These are phyloP conservation scores for Septoria petroselini DNA, from an alignment of 2,329 filamentous ascomycete genomes.

Conservation along the genomic window DNA sequence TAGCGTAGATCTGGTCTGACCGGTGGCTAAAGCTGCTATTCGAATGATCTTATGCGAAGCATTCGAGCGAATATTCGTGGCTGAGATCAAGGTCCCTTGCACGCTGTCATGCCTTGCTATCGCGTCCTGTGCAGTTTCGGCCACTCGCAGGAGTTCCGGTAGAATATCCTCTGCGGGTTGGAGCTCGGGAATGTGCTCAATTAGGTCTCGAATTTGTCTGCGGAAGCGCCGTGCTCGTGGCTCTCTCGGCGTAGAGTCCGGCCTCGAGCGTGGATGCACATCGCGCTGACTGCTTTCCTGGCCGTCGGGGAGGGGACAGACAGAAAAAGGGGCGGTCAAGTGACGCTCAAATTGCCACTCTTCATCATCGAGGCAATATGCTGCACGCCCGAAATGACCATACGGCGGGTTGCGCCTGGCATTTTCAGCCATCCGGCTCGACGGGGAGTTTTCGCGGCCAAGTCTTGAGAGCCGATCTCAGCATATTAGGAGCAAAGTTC, in stretches of 20 bases:
- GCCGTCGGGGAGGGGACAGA: conserved; percentile 30
- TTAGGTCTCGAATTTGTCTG: conserved; percentile 25
- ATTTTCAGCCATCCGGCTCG: conserved; percentile 58
- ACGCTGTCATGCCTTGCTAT: conserved; percentile 41
- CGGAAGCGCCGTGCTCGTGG: conserved; percentile 2
- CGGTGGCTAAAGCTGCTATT: conserved; percentile 42
- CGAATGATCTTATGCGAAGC: conserved; percentile 34
- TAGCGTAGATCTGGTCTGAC: conserved; percentile 58
- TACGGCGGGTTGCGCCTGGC: conserved; percentile 50
- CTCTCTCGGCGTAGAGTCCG: background rate
- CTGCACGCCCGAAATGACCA: conserved; percentile 53
- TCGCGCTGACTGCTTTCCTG: background rate
- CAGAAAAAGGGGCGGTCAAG: background rate
- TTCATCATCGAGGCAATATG: conserved; percentile 48
- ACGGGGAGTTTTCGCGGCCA: conserved; percentile 20
- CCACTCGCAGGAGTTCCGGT: conserved; percentile 28
- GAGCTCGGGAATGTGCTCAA: conserved; percentile 28
- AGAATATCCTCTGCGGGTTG: conserved; percentile 22
- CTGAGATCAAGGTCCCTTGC: conserved; percentile 50
- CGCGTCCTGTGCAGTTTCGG: conserved; percentile 36
- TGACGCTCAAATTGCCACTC: conserved; percentile 43
- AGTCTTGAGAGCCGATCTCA: conserved; percentile 8
- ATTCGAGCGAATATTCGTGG: conserved; percentile 54
- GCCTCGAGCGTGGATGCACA: background rate
- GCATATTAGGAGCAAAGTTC: conserved; percentile 24